Evolutionary conservation across 208 protist genomes (phyloP).

Genomic region (Leishmania tropica): DNA sequence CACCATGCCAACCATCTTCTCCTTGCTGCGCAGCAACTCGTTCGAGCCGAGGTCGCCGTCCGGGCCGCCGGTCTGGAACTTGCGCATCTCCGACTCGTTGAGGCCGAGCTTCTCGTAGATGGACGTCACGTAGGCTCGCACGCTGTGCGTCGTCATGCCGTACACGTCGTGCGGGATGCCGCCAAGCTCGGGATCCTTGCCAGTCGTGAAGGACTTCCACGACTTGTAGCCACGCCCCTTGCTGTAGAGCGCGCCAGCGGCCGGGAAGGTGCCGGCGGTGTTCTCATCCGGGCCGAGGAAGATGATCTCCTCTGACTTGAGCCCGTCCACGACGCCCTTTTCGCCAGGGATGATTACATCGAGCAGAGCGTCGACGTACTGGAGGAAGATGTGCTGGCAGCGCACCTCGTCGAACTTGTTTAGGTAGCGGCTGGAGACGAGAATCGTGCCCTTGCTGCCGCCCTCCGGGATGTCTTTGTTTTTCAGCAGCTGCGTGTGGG

Average conservation of each 20-base stretch:
- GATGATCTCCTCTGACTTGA: constrained; percentile 91
- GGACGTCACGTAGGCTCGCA: constrained; percentile 93
- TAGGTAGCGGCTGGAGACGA: constrained; percentile 78
- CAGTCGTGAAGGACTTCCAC: constrained; percentile 97
- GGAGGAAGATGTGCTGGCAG: constrained; percentile 89
- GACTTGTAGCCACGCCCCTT: constrained; percentile 83
- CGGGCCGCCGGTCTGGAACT: constrained; percentile 96
- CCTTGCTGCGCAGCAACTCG: constrained; percentile 94
- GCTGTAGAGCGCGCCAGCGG: constrained; percentile 74
- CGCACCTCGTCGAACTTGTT: constrained; percentile 72
- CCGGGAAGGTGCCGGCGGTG: constrained; percentile 90
- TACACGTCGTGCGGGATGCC: constrained; percentile 96
- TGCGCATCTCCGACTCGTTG: constrained; percentile 89
- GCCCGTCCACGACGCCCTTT: constrained; percentile 79
- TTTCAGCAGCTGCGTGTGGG: constrained; percentile 95
- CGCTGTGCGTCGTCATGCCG: constrained; percentile 96
- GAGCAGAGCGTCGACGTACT: constrained; percentile 95
- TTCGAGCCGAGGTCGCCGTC: constrained; percentile 97
- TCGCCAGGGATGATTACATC: constrained; percentile 91
- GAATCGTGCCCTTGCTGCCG: constrained; percentile 95
- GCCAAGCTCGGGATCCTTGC: constrained; percentile 91
- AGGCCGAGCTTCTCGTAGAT: constrained; percentile 87
- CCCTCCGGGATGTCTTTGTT: constrained; percentile 98
- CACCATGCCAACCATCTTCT: constrained; percentile 93
- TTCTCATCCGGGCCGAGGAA: constrained; percentile 97